Evolutionary conservation across 768 basidiomycete species (phyloP), one percentile per base, ranked within the genome.

Genomic region (Russula sp.): DNA sequence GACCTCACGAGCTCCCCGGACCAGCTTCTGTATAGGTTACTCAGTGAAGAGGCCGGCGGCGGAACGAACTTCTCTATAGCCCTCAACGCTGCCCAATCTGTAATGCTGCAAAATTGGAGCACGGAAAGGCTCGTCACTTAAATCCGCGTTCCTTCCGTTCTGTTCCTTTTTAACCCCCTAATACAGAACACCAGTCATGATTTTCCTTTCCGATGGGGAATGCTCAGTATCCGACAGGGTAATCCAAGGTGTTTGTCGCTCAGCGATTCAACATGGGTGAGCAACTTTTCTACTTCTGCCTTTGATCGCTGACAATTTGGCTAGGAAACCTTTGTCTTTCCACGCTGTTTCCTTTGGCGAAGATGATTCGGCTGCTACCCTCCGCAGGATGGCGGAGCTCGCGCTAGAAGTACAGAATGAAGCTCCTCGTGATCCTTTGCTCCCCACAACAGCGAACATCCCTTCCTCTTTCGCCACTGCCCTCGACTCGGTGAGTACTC

Each of bases 141-240:
- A 27, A 47, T 8, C 4, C 6, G 11, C 1, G 18, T 39, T 22
- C 22, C 14, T 13, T 27, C 48, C 6, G 50, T 37, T 11, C 45
- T 6, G 18, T 47, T 22, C 8, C 27, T 49, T 35, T 55, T 8
- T 53, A 6, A 58, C 1, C 22, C 2, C 18, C 4, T 27, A n/a
- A 59, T 45, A 1, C 64, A 81, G 82, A 45, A 69, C 75, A 2
- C 82, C 84, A 0, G 76, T 84, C 7, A 71, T 85, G 20, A 78
- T 84, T 54, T 85, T 85, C 70, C 73, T 84, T 14, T 84, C 84
- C 3, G 84, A 83, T 60, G 84, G 84, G 0, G 78, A 82, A 73
- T 78, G 80, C 51, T 1, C 14, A 1, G 71, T 81, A 20, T 56
- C 58, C 0, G 80, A 83, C 50, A 18, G 59, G 7, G 68, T 68